Percentiles rank a stretch among this genome's conserved stretches.
Evolutionary conservation across 148 eudicot species (phyloP).

Genomic region (Bassia scoparia): DNA sequence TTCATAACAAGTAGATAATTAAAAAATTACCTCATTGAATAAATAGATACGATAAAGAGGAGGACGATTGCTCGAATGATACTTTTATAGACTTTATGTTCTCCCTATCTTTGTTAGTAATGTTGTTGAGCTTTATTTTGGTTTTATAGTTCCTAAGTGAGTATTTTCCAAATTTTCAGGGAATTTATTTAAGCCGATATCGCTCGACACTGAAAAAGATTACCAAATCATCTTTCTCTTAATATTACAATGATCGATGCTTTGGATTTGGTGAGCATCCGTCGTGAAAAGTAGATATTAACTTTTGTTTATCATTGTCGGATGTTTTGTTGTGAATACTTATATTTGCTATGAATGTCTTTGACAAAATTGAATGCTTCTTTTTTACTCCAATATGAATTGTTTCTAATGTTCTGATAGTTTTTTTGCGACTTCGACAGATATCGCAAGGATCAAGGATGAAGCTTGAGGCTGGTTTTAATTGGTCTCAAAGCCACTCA

Average conservation of each 20-base stretch:
- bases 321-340: neutral
- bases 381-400: neutral
- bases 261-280: conserved; percentile 76
- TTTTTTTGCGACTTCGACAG: conserved; percentile 36
- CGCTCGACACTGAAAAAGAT: conserved; percentile 96
- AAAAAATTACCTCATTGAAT: too few relatives aligned
- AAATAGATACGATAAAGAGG: too few relatives aligned
- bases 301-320: neutral
- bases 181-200: conserved; percentile 81
- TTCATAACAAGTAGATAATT: too few relatives aligned
- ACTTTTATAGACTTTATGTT: neutral
- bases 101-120: neutral
- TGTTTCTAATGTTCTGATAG: conserved; percentile 14
- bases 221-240: conserved; percentile 93
- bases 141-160: neutral
- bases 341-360: neutral
- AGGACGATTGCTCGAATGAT: too few relatives aligned
- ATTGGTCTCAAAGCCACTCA: conserved; percentile 76
- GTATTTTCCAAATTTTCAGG: conserved; percentile 37
- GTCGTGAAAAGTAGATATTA: too few relatives aligned
- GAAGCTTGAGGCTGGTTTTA: conserved; percentile 97
- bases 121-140: neutral
- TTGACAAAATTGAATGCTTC: conserved; percentile 6
- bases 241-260: conserved; percentile 78
- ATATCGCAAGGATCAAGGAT: conserved; percentile 97